Base-by-base conservation (phyloP, 371 early-diverging fungal species). In the Neoconidiobolus thromboides region DNA sequence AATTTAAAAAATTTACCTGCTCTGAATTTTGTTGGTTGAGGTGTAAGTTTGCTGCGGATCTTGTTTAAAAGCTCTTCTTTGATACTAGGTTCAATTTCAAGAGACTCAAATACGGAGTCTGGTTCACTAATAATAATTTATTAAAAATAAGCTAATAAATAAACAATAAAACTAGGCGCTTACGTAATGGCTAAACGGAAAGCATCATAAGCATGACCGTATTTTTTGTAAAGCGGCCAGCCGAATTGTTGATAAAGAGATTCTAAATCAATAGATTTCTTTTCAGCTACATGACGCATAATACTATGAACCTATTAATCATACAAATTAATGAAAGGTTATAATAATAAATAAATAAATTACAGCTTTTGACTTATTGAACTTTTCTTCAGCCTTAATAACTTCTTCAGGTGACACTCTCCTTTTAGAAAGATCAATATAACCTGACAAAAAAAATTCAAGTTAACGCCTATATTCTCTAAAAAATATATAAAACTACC, bases 381-480 rank as follows among this genome's bases (percentile, higher is more conserved):
- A 98, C 70, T 83, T 86, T 63, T 96, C 96, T 71, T 93, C 91
- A 71, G 95, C 96, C 68, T 89, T 85, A 58, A 78, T 76, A 38
- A 90, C 82, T 67, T 99, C 98, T 67, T 95, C 94, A n/a, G 90
- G 84, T n/a, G 89, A 83, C 42, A 97, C 98, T 68, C 93, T 83
- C 69, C 95, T 85, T 79, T 98, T 96, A 41, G 96, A 95, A 65
- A 99, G 71, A 76, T 99, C 99, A 71, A 99, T 98, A 76, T 98
- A 98, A 51, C 99, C 87, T 87, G 68, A 2, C 5, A 39, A 26
- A 42, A 43, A 40, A 61, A 62, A 2, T 15, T n/a, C 15, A 10
- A 36, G 26, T 26, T 26, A 26, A 26, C 26, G 26, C 26, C 39
- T 58, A 26, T n/a, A 47, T 41, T 14, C 7, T 44, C 41, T 38